A percentile compares a stretch with the other conserved stretches of the same genome.
Conservation (phyloP, 1,139 yeast species). For the Wickerhamomyces sp. region DNA sequence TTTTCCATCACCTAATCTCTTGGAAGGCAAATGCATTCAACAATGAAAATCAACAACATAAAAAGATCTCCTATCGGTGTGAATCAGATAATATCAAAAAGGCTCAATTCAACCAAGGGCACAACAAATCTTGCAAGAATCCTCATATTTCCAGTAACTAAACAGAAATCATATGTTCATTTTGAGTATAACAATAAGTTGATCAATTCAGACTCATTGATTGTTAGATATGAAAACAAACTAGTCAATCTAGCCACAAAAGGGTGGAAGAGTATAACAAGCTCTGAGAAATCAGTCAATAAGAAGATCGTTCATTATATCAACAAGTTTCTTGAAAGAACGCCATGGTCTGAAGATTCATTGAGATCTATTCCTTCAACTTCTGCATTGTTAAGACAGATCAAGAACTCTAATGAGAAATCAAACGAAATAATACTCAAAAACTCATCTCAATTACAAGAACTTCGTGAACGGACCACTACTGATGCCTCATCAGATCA, state of each 20-base stretch:
- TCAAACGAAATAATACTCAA: not conserved
- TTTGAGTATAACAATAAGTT: conserved; percentile 47
- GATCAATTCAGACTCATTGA: conserved; percentile 26
- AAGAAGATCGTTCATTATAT: conserved; percentile 37
- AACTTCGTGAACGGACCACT: conserved; percentile 1
- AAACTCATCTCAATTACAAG: not conserved
- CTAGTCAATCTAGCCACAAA: conserved; percentile 42
- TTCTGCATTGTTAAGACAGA: conserved; percentile 20
- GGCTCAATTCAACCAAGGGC: not conserved
- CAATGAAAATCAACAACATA: too few species aligned
- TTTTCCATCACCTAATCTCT: too few species aligned
- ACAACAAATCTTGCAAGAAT: conserved; percentile 16
- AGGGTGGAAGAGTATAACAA: conserved; percentile 40
- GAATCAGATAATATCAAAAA: not conserved
- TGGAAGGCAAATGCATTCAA: too few species aligned
- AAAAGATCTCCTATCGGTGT: too few species aligned
- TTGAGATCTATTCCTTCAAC: conserved; percentile 45
- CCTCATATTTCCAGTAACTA: conserved; percentile 56
- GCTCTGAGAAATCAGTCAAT: conserved; percentile 38
- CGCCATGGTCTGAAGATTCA: conserved; percentile 50
- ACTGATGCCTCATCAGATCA: conserved; percentile 1
- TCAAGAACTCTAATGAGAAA: conserved; percentile 4
- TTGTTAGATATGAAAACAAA: conserved; percentile 32
- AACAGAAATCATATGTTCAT: conserved; percentile 48
- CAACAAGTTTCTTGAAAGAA: conserved; percentile 35